These are phyloP conservation scores for Neofusicoccum cordaticola DNA, from an alignment of 2,329 filamentous ascomycete species.

Conservation along the genomic window DNA sequence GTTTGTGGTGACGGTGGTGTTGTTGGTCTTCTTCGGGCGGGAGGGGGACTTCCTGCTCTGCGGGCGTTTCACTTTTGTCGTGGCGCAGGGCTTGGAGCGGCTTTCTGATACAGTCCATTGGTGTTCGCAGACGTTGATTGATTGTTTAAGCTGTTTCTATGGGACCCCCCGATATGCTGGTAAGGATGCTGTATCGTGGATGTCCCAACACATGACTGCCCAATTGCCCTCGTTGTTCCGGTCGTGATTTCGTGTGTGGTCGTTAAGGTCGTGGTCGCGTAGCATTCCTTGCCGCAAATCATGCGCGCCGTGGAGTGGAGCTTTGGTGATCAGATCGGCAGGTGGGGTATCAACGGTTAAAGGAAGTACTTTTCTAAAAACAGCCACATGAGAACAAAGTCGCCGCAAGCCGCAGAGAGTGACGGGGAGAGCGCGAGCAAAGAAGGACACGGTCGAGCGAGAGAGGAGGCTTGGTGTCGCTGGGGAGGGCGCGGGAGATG, in stretches of 20 bases:
- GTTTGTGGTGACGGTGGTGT: neutral
- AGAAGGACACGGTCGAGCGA: neutral
- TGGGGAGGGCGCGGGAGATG: neutral
- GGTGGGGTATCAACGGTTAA: neutral
- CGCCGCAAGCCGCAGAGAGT: neutral
- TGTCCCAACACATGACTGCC: constrained; percentile 6
- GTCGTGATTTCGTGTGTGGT: neutral
- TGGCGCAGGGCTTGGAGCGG: neutral
- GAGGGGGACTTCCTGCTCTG: neutral
- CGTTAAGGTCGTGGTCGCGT: neutral
- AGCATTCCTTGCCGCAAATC: neutral
- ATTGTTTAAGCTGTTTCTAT: neutral
- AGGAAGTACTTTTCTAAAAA: neutral
- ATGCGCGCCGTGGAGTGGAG: neutral
- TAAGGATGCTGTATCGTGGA: neutral
- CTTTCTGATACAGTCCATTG: constrained; percentile 11
- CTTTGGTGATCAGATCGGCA: too few relatives aligned
- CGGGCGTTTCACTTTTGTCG: neutral
- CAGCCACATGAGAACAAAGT: neutral
- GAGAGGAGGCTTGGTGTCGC: neutral
- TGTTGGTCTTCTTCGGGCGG: neutral
- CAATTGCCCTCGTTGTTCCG: neutral
- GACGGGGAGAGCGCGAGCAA: neutral
- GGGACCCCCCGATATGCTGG: neutral
- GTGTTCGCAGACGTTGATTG: neutral